Base-by-base conservation (phyloP, 805 yeast species). In the Barnettozyma siamensis region DNA sequence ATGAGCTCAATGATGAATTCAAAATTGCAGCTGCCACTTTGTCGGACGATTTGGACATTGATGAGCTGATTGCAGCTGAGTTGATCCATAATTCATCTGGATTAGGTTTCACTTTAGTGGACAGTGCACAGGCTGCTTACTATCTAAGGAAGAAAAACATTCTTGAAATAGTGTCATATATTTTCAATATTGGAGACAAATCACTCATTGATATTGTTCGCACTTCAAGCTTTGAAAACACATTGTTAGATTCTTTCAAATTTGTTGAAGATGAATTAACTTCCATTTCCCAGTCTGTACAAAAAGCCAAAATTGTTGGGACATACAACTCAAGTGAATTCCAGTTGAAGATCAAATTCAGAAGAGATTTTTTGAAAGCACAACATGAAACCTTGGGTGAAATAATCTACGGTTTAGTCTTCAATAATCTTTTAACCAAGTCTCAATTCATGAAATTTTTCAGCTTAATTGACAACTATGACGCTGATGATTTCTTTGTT, bases 1-100 rank as follows among this genome's bases (percentile, higher is more conserved):
- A 74, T 50, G 73, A 74, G 44, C 60, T 89, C 26, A 87, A 84
- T 54, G 67, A 75, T 35, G 75, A 76, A 30, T 89, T 88, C 50
- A 68, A 83, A 31, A 70, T 77, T 39, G 68, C 74, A 4, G 73
- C 88, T 1, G 66, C 78, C 5, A 66, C 68, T 19, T 54, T 83
- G 15, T 66, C 89, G 0, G 85, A 79, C 47, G 78, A 78, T 30
- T 67, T 91, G 39, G 69, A 84, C 37, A 65, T 91, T 38, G 95
- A 91, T 60, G 97, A 91, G 58, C 39, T 84, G 23, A 67, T 75
- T 3, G 74, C 86, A 2, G 93, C 94, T 1, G 85, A 88, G 54
- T 56, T 86, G 21, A 67, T 89, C 3, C 73, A 65, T 38, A 58
- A 62, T 45, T 73, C 88, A 4, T 54, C 64, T 16, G 58, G 58